phyloP scores from a whole-genome alignment of 768 basidiomycete genomes.

The Boletus rufocinnamomeus region DNA sequence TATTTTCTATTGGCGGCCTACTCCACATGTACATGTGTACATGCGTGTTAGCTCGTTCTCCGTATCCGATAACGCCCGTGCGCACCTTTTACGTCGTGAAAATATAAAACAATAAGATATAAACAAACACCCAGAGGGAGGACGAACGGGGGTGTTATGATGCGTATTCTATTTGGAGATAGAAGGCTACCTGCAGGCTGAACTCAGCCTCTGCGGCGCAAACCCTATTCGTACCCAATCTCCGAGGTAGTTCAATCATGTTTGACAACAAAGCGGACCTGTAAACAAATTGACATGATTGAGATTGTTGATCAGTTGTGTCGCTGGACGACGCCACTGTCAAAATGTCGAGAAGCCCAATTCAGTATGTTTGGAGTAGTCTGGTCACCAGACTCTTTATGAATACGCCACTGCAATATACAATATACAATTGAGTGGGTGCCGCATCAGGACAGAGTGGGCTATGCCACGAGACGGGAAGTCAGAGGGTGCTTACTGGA shows the following conservation, averaged over 20 bases:
- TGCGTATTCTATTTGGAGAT: slow-evolving; percentile 25
- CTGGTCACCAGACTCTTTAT: slow-evolving; percentile 17
- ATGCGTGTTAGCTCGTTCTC: background rate
- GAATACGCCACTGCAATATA: slow-evolving; percentile 19
- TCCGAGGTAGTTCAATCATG: slow-evolving; percentile 27
- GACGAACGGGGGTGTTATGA: slow-evolving; percentile 16
- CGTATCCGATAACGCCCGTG: slow-evolving; percentile 2
- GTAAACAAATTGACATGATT: slow-evolving; percentile 20
- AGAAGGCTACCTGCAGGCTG: slow-evolving; percentile 18
- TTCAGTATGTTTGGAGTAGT: slow-evolving; percentile 9
- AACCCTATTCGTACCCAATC: slow-evolving; percentile 27
- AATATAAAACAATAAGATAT: background rate
- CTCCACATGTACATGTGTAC: background rate
- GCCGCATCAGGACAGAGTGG: slow-evolving; percentile 14
- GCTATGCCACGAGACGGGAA: slow-evolving; percentile 20
- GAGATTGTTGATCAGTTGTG: slow-evolving; percentile 17
- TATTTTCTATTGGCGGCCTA: slow-evolving; percentile 8
- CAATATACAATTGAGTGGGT: slow-evolving; percentile 10
- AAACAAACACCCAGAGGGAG: slow-evolving; percentile 1
- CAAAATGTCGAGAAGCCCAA: slow-evolving; percentile 15
- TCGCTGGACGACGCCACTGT: slow-evolving; percentile 29
- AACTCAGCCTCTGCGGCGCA: slow-evolving; percentile 22
- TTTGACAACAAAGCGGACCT: slow-evolving; percentile 22
- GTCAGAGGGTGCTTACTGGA: slow-evolving; percentile 2
- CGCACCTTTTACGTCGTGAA: slow-evolving; percentile 29